Evolutionary conservation across 148 eudicot species (phyloP).

Genomic region (Rhododendron simsii): DNA sequence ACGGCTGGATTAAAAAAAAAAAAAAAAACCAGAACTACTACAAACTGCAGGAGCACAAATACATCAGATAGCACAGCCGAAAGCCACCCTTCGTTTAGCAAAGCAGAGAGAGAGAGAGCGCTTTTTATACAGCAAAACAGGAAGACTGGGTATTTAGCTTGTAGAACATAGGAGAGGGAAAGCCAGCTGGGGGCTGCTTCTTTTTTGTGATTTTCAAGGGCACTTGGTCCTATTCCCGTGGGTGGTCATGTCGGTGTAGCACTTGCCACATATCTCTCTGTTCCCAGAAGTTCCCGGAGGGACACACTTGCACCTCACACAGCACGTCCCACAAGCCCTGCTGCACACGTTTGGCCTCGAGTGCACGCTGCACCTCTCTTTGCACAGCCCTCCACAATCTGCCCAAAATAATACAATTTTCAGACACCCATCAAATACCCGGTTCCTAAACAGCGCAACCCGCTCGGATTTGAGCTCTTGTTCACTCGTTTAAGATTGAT

Average conservation of each 20-base stretch:
- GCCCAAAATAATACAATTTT: neutral
- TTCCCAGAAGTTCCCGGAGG: conserved; percentile 4
- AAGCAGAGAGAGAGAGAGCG: neutral
- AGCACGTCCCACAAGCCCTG: conserved; percentile 1
- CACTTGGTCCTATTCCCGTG: conserved; percentile 7
- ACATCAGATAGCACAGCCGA: neutral
- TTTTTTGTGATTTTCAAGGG: neutral
- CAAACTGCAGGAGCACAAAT: neutral
- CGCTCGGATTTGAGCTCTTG: neutral
- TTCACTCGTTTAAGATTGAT: neutral
- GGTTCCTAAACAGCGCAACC: neutral
- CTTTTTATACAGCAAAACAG: neutral
- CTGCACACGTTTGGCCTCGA: conserved; percentile 4
- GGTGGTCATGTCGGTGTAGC: conserved; percentile 10
- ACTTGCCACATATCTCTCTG: neutral
- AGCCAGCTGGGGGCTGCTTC: neutral
- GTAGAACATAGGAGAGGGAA: neutral
- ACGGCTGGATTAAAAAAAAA: neutral
- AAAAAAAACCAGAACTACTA: neutral
- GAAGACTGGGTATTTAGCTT: neutral
- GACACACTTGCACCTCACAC: conserved; percentile 4
- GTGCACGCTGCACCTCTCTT: neutral
- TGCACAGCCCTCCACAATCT: conserved; percentile 5
- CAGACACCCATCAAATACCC: neutral
- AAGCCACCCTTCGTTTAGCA: neutral